Evolutionary conservation across 169 alveolate genomes (phyloP), one percentile per base, ranked within the genome.

Genomic region (Plasmodium knowlesi): DNA sequence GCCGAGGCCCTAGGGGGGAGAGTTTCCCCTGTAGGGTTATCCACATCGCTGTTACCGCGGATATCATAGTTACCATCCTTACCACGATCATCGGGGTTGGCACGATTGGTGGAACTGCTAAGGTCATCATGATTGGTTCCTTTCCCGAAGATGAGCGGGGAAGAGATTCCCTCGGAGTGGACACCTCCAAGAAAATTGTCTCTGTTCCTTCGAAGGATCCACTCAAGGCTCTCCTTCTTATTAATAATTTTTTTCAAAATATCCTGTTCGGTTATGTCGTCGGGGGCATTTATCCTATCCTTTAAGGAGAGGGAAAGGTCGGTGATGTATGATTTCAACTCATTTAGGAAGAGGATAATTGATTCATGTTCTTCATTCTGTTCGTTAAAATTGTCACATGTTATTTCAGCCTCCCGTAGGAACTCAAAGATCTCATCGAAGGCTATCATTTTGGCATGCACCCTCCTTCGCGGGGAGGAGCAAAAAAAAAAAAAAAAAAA

Each of bases 341-440:
- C 94, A 16, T 78, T 76, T 3, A 79, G 16, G 50, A 88, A 88
- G 43, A 88, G 43, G 19, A 88, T 88, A 14, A 79, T 79, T 16
- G 79, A 57, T 53, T 88, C 94, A 32, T 78, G 81, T 78, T 79
- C 82, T 76, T 88, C 88, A 2, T n/a, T 25, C 34, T 78, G 43
- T n/a, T 88, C 94, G 32, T 88, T 88, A 57, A 88, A 88, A 37
- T 78, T 32, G 1, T 88, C 94, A 19, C 94, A 88, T 9, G 89
- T 54, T 57, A 79, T 78, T 88, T 88, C 94, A 5, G 82, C 74
- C 32, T 88, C 89, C 54, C 73, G 81, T 10, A 88, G 46, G 70
- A 88, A 88, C 50, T 88, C 94, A 50, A 88, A 88, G 9, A 88
- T 5, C 54, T 88, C 94, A 16, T 88, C 94, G 14, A 88, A 88